Conservation (phyloP, 129 eudicot species). For the Pittosporum tobira region DNA sequence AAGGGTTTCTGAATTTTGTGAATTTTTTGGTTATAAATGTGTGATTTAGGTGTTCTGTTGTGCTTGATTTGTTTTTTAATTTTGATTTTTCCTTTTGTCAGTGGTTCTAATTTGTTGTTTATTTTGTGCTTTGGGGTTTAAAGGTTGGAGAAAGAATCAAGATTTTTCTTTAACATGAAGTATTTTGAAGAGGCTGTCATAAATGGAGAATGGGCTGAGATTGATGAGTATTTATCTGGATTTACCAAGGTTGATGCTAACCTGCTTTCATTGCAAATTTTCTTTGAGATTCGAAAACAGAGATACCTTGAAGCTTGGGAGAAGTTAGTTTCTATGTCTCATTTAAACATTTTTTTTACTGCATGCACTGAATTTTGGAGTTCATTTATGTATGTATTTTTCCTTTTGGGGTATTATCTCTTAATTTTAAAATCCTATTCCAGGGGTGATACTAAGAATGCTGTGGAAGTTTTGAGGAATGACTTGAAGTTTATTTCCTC, state of each 20-base stretch:
- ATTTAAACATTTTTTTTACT: too few species aligned
- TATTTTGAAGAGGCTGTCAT: neutral
- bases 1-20: slow-evolving; percentile 2
- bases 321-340: neutral
- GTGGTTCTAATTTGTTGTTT: neutral
- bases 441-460: slow-evolving; percentile 6
- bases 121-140: neutral
- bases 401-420: neutral
- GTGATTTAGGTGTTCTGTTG: too few species aligned
- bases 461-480: slow-evolving; percentile 24
- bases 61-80: neutral
- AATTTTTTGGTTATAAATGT: neutral
- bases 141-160: slow-evolving; percentile 6
- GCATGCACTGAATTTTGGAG: neutral
- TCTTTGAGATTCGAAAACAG: slow-evolving; percentile 6
- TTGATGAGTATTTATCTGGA: slow-evolving; percentile 7
- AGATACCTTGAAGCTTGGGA: slow-evolving; percentile 5
- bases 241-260: slow-evolving; percentile 4
- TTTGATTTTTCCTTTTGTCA: neutral
- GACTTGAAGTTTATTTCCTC: slow-evolving; percentile 70
- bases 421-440: neutral
- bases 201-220: slow-evolving; percentile 6
- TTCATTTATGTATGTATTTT: neutral
- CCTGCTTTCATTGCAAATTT: neutral
- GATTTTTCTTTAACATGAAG: slow-evolving; percentile 6